Evolutionary conservation across 306 rosid genomes (phyloP), one percentile per base, ranked within the genome.

Genomic region (Quercus gilva): DNA sequence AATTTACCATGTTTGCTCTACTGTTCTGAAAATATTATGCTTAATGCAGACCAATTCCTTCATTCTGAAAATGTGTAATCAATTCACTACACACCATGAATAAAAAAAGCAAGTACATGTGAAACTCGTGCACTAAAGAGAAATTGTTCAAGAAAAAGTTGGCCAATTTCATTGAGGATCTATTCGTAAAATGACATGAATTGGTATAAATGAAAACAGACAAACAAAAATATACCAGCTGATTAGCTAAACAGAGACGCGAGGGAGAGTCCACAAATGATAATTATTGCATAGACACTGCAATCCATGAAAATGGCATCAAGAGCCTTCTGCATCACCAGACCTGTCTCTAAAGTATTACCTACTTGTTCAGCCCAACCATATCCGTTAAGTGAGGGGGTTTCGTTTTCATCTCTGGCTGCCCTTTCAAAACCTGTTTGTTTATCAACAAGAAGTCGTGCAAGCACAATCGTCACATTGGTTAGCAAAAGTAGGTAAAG

Each of bases 271-370:
- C 96, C 92, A 6, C 94, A 91, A 12, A 91, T 80, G 26, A 92
- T 88, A 45, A 90, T 81, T 6, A 89, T 55, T 23, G 94, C 88
- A 84, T 89, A 94, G 17, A 90, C 84, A 76, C 92, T 87, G 79
- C 85, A 90, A 82, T 89, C 97, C 83, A 91, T 92, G 85, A 92
- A 87, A 53, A 92, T 45, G 15, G 99, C 94, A 86, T 90, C 89
- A 78, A 85, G 63, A 59, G 81, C 87, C 69, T 78, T 92, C 81
- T 74, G 79, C 71, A 84, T 21, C 86, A 90, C 72, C 73, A 89
- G 17, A 3, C 88, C 90, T 23, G 79, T 45, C 79, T 89, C 94
- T 77, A 91, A 74, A 71, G 78, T 69, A 59, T 37, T 84, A 2
- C 91, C 88, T 56, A 91, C 83, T n/a, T 78, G 88, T 3, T 68